Base-by-base conservation (phyloP, 1,284 basidiomycete genomes). In the Cutaneotrichosporon cutaneum region DNA sequence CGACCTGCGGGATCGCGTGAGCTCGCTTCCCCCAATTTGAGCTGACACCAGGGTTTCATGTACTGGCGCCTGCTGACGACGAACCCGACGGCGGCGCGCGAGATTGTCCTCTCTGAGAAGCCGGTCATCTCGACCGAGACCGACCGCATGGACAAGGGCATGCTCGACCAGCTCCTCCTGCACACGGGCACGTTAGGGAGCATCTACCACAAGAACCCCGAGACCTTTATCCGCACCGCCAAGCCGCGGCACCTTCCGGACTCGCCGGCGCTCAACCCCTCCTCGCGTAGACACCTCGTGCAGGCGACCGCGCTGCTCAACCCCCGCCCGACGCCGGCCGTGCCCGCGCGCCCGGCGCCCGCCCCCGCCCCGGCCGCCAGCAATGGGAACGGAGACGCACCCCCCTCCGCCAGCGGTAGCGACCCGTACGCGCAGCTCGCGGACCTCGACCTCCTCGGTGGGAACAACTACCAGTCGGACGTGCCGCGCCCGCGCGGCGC, bases 11-110 rank as follows among this genome's bases (percentile, higher is more conserved):
- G 95, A 99, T 62, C 62, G 80, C 58, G 78, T 80, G 64, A 70
- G 76, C 72, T 0, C 18, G 6, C 18, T n/a, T 10, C 21, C 11
- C 26, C 18, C 21, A 1, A 21, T 36, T 7, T 18, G 4, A 9
- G 36, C 56, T 39, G 11, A 55, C 54, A 2, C 5, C 63, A 81
- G 78, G 80, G 95, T 0, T 99, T 95, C 82, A 98, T 99, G 90
- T 99, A 99, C 81, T 99, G 95, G 95, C 88, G 96, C 53, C 83
- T 99, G 80, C 84, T 99, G 42, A 95, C 95, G 1, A 89, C 94
- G 69, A 94, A 97, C 76, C 94, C 96, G 2, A 82, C 88, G 1
- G 88, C 90, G 1, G 95, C 96, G 3, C 86, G 89, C 47, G 88
- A 92, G 68, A 90, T 99, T 64, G 94, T 99, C n/a, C 83, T 99